A percentile compares a stretch with the other conserved stretches of the same genome.
Conservation (phyloP, 2,329 filamentous ascomycete species). For the Trichoderma koningiopsis region DNA sequence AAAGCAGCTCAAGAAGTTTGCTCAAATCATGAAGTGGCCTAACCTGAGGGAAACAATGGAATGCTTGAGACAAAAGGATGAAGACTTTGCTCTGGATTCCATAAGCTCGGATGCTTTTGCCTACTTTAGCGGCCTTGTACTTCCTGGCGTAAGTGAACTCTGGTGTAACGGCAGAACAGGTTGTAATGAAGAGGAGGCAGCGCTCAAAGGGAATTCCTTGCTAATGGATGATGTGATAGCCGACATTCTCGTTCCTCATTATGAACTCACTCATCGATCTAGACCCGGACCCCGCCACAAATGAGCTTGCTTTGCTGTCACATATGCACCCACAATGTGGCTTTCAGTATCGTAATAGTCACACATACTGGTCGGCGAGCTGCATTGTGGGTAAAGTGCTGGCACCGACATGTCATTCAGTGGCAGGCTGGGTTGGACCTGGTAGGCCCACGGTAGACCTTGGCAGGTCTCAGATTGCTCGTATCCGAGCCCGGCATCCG, state of each 20-base stretch:
- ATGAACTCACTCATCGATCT: constrained; percentile 79
- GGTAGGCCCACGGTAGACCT: constrained; percentile 69
- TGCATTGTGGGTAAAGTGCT: constrained; percentile 77
- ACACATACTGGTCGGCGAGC: constrained; percentile 74
- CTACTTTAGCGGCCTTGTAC: constrained; percentile 73
- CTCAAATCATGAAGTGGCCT: constrained; percentile 75
- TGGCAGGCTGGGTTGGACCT: constrained; percentile 75
- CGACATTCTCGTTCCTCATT: constrained; percentile 70
- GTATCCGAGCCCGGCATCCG: constrained; percentile 63
- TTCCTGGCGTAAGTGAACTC: constrained; percentile 62
- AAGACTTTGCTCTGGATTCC: constrained; percentile 58
- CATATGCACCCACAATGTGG: constrained; percentile 70
- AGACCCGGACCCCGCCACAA: constrained; percentile 67
- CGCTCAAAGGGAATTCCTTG: neutral
- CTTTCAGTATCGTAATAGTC: constrained; percentile 73
- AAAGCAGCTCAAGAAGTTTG: constrained; percentile 68
- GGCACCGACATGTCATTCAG: constrained; percentile 68
- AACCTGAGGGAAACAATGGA: constrained; percentile 67
- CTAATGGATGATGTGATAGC: constrained; percentile 37
- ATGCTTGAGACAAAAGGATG: constrained; percentile 61
- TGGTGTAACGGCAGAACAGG: neutral
- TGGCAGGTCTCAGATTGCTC: constrained; percentile 67
- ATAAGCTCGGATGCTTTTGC: constrained; percentile 73
- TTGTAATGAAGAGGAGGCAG: neutral
- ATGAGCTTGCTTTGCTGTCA: constrained; percentile 66